Conservation (phyloP, 2,329 filamentous ascomycete species). For the Nemania bipapillata region DNA sequence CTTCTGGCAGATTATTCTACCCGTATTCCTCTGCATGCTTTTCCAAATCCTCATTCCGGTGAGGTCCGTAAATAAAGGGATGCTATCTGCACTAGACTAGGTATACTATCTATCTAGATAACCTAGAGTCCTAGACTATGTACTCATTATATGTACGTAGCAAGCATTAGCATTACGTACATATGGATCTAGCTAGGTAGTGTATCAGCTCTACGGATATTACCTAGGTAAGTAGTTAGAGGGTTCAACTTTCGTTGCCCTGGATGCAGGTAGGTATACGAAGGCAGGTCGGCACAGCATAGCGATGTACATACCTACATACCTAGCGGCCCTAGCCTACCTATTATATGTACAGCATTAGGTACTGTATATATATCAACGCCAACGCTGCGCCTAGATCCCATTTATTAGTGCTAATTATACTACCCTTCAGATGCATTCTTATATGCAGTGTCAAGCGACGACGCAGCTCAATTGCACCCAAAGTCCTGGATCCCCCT, state of each 20-base stretch:
- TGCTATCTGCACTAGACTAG: not conserved
- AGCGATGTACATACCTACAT: not conserved
- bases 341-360: too few species aligned
- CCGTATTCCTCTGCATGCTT: not conserved
- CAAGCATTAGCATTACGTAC: not conserved
- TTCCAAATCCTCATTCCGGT: slow-evolving; percentile 14
- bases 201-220: too few species aligned
- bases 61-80: slow-evolving; percentile 11
- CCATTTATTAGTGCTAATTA: slow-evolving; percentile 15
- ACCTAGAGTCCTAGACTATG: not conserved
- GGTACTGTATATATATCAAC: slow-evolving; percentile 9
- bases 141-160: not conserved
- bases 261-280: not conserved
- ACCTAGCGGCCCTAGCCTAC: not conserved
- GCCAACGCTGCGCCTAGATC: slow-evolving; percentile 14
- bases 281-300: not conserved
- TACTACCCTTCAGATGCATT: slow-evolving; percentile 24
- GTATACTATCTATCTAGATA: not conserved
- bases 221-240: not conserved
- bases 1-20: slow-evolving; percentile 23
- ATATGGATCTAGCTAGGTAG: too few species aligned
- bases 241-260: not conserved
- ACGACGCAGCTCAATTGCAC: slow-evolving; percentile 30
- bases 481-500: slow-evolving; percentile 33
- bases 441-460: slow-evolving; percentile 25